Base-by-base conservation (phyloP, 495 filamentous ascomycete genomes). In the Tuber aestivum region DNA sequence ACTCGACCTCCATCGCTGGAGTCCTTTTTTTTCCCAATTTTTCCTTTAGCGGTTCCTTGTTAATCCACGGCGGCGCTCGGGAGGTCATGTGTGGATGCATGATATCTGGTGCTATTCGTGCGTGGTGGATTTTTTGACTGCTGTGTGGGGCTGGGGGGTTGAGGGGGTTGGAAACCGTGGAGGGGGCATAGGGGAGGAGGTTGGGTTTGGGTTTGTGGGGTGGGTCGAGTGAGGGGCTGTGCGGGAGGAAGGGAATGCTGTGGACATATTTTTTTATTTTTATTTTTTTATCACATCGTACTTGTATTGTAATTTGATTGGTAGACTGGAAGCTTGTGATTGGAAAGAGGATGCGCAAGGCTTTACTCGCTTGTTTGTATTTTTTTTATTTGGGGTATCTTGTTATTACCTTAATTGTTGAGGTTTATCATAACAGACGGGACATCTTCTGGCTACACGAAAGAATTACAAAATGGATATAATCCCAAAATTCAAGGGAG, bases 391-490 rank as follows among this genome's bases (percentile, higher is more conserved):
- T 65, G n/a, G n/a, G 56, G 45, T 65, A 65, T 65, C 27, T 32
- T 27, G 50, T 61, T 65, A 65, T 35, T 65, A 65, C 27, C 20
- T 65, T 65, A 65, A 35, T 35, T 65, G 56, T 8, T 4, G 27
- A 1, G 56, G 27, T 32, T 65, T 65, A n/a, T n/a, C n/a, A n/a
- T n/a, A 65, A 65, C 16, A 61, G 50, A 61, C 50, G 16, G n/a
- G 50, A 27, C 56, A 71, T 42, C 41, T 23, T 23, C 41, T 71
- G 27, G 77, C 72, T 70, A 70, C 23, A 79, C 44, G 48, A 73
- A 69, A 79, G 71, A 76, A 42, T 74, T 71, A 72, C 41, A 68
- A 68, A 77, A 74, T 69, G 77, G 76, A 80, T 41, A 72, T 65
- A 77, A 80, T 74, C 76, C 71, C 79, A 80, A 74, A 80, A 20